These are phyloP conservation scores for Linum usitatissimum DNA, from an alignment of 345 rosid species.

Conservation along the genomic window DNA sequence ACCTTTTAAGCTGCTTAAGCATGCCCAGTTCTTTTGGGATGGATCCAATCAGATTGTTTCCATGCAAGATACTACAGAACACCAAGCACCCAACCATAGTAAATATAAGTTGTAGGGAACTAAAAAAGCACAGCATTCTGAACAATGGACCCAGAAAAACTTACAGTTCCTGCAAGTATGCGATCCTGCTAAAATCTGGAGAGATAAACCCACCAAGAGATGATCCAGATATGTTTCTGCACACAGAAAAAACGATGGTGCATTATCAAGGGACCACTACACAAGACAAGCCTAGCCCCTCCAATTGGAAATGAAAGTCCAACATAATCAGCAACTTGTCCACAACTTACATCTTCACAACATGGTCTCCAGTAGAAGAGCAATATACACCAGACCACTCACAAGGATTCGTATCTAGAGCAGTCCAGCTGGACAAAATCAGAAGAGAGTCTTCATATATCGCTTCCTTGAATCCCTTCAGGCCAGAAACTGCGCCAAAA, in stretches of 20 bases:
- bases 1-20: slow-evolving; percentile 55
- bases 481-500: slow-evolving; percentile 46
- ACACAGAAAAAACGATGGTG: background rate
- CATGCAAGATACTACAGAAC: slow-evolving; percentile 56
- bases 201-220: slow-evolving; percentile 76
- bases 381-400: slow-evolving; percentile 70
- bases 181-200: slow-evolving; percentile 65
- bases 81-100: slow-evolving; percentile 10
- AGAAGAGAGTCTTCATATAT: slow-evolving; percentile 72
- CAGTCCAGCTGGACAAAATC: slow-evolving; percentile 77
- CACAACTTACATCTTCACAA: slow-evolving; percentile 61
- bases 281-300: background rate
- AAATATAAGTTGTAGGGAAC: background rate
- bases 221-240: slow-evolving; percentile 24
- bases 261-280: slow-evolving; percentile 6
- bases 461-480: slow-evolving; percentile 69
- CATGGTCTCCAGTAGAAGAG: slow-evolving; percentile 48
- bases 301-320: background rate
- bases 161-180: slow-evolving; percentile 43
- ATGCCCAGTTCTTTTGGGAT: slow-evolving; percentile 84
- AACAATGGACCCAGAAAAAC: background rate
- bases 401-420: slow-evolving; percentile 76
- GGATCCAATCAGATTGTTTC: slow-evolving; percentile 57
- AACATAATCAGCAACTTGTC: background rate
- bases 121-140: background rate